Conservation (phyloP, 345 rosid genomes). For the Populus ilicifolia region DNA sequence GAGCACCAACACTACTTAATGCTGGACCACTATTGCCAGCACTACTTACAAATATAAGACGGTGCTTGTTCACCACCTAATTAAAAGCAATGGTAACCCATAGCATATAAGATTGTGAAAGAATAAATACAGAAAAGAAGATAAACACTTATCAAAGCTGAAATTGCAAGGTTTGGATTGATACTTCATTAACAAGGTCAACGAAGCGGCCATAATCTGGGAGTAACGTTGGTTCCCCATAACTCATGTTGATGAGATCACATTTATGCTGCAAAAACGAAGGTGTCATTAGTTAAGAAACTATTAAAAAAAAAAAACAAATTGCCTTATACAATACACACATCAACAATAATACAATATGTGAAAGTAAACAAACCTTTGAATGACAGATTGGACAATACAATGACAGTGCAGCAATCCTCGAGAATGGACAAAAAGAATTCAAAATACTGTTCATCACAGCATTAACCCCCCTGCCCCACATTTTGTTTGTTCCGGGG, state of each 20-base stretch:
- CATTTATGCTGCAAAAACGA: constrained; percentile 75
- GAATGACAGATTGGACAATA: not conserved
- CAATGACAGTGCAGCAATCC: not conserved
- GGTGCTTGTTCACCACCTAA: constrained; percentile 88
- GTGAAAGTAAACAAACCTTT: not conserved
- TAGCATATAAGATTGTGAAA: constrained; percentile 17
- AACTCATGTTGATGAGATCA: constrained; percentile 98
- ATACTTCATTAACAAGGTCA: constrained; percentile 91
- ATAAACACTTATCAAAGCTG: not conserved
- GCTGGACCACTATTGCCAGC: constrained; percentile 99
- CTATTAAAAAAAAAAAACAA: not conserved
- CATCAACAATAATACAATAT: not conserved
- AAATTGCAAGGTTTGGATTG: constrained; percentile 18
- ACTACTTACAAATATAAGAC: constrained; percentile 84
- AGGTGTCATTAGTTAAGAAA: not conserved
- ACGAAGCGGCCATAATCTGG: constrained; percentile 98
- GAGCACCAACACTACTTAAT: constrained; percentile 95
- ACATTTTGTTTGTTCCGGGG: not conserved
- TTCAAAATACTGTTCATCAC: not conserved
- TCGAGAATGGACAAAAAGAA: not conserved
- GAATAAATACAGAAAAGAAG: constrained; percentile 7
- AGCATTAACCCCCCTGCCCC: not conserved
- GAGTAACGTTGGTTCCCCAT: constrained; percentile 74
- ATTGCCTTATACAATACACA: not conserved
- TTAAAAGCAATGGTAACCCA: constrained; percentile 14